Conservation (phyloP, 768 basidiomycete species). For the Tulasnella calospora region DNA sequence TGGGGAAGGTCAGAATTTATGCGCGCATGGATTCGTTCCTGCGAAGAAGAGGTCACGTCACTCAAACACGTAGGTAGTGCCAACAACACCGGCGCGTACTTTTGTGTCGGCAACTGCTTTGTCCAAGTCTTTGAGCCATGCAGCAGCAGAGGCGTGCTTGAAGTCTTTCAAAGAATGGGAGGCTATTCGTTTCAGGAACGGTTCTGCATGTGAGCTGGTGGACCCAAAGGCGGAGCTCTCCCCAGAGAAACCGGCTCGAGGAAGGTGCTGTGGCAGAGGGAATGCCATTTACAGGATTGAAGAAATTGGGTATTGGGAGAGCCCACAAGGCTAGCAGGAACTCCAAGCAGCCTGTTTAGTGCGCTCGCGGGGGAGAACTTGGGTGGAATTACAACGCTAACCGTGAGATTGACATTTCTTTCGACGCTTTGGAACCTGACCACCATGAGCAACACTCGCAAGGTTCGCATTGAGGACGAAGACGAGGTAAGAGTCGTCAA, state of each 20-base stretch:
- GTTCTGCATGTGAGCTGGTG: slow-evolving; percentile 22
- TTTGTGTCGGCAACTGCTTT: slow-evolving; percentile 65
- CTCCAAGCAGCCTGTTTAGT: background rate
- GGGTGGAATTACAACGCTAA: slow-evolving; percentile 13
- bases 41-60: slow-evolving; percentile 27
- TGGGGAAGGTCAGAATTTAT: slow-evolving; percentile 58
- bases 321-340: slow-evolving; percentile 2
- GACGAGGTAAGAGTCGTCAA: slow-evolving; percentile 18
- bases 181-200: slow-evolving; percentile 61
- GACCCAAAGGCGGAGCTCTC: slow-evolving; percentile 39
- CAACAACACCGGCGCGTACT: slow-evolving; percentile 41
- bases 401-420: slow-evolving; percentile 2
- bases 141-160: slow-evolving; percentile 55
- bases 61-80: slow-evolving; percentile 2
- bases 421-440: slow-evolving; percentile 17
- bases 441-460: slow-evolving; percentile 15
- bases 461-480: slow-evolving; percentile 24
- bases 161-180: slow-evolving; percentile 54
- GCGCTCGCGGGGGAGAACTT: background rate
- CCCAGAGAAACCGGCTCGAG: slow-evolving; percentile 53
- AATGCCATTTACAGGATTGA: slow-evolving; percentile 55
- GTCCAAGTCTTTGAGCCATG: slow-evolving; percentile 71
- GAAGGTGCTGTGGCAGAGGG: slow-evolving; percentile 64
- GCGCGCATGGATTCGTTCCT: slow-evolving; percentile 68
- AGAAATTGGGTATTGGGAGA: background rate